Base-by-base conservation (phyloP, 352 stramenopile species). In the Phytophthora megakarya region DNA sequence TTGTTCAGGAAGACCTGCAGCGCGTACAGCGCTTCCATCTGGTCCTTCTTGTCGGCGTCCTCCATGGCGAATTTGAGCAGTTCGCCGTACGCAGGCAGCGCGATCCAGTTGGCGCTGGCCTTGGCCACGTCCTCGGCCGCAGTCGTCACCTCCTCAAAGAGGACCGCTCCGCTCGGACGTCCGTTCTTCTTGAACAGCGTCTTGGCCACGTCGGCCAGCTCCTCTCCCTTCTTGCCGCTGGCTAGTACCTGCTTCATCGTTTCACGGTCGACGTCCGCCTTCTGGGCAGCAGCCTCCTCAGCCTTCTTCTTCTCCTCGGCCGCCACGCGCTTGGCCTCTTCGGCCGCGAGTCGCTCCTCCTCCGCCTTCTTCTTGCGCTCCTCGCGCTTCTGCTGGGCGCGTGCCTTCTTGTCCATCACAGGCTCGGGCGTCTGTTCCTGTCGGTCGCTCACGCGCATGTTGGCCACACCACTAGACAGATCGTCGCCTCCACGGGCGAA, bases 301-400 rank as follows among this genome's bases (percentile, higher is more conserved):
- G 61, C 65, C 39, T 69, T 53, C 67, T 88, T 85, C 67, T 87
- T 84, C 67, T 80, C 67, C 61, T 91, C 79, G 0, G 65, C 75
- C 16, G 78, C 84, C 35, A 75, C 57, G 43, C 73, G 75, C 75
- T 92, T 91, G 56, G 75, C 76, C 48, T 89, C 85, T 22, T 90
- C 85, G 4, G 73, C 74, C 5, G 73, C 82, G 30, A 80, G 46
- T 32, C 79, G 77, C 61, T 93, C 84, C 67, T 93, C 80, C 64
- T 92, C 82, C 1, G 80, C 82, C 72, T 90, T 93, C 65, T 90
- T 87, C 80, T 89, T 90, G 74, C 82, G 82, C 67, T 92, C 80
- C 53, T 92, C 83, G 23, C 80, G 79, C 57, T 87, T 76, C 67
- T 86, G 72, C 70, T 89, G 72, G 3, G 77, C 80, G 6, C 57